phyloP scores from a whole-genome alignment of 2,329 filamentous ascomycete species.

The Zasmidium citrigriseum region DNA sequence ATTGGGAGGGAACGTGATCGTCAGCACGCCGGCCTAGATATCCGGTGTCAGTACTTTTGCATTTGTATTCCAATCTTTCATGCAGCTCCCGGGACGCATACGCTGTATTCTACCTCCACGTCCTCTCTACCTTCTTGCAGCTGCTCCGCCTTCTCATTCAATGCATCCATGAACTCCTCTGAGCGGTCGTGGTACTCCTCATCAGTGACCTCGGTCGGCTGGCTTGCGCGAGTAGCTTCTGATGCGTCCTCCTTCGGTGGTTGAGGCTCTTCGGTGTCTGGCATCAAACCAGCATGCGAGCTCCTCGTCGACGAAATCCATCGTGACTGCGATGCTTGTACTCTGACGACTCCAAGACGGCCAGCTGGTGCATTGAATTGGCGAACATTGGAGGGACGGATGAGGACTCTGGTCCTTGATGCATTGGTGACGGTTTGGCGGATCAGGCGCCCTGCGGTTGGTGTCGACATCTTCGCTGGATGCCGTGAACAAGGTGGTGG shows the following conservation, averaged over 20 bases:
- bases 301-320: constrained; percentile 21
- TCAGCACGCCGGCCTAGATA: constrained; percentile 78
- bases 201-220: constrained; percentile 66
- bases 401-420: constrained; percentile 16
- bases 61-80: background rate
- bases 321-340: constrained; percentile 15
- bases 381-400: constrained; percentile 13
- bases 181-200: constrained; percentile 75
- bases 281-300: constrained; percentile 42
- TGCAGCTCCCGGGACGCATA: constrained; percentile 49
- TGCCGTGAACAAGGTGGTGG: background rate
- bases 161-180: constrained; percentile 69
- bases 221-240: constrained; percentile 38
- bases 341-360: constrained; percentile 12
- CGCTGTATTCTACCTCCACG: constrained; percentile 85
- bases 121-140: constrained; percentile 72
- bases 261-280: constrained; percentile 42
- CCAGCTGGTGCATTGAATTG: constrained; percentile 3
- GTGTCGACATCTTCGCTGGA: constrained; percentile 29
- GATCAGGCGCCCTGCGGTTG: constrained; percentile 24
- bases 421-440: constrained; percentile 24
- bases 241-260: constrained; percentile 37
- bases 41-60: constrained; percentile 10
- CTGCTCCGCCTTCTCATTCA: constrained; percentile 66
- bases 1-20: constrained; percentile 65